A percentile compares a stretch with the other conserved stretches of the same genome.
Evolutionary conservation across 1,139 yeast species (phyloP).

Genomic region (Blastobotrys buckinghamii): DNA sequence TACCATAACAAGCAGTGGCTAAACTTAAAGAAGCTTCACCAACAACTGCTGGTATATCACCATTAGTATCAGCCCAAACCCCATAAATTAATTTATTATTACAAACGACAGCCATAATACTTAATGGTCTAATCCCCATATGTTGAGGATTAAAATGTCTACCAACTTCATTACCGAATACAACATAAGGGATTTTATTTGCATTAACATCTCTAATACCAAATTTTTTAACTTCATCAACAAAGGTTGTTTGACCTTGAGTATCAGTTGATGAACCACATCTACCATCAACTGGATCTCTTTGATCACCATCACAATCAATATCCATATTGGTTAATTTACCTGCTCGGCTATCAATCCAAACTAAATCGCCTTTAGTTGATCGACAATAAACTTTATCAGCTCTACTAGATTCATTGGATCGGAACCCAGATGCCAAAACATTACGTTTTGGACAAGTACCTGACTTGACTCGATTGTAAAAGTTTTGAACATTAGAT

Average conservation of each 20-base stretch:
- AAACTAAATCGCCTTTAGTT: not conserved
- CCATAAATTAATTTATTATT: constrained; percentile 11
- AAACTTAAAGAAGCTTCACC: constrained; percentile 13
- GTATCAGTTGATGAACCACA: constrained; percentile 10
- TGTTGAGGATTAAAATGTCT: constrained; percentile 10
- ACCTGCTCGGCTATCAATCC: constrained; percentile 4
- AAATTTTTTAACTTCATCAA: constrained; percentile 1
- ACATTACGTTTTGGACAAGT: constrained; percentile 2
- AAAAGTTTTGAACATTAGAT: constrained; percentile 2
- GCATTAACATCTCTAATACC: constrained; percentile 10
- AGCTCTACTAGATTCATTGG: not conserved
- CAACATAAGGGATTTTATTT: constrained; percentile 12
- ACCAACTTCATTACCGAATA: constrained; percentile 12
- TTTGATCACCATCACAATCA: constrained; percentile 15
- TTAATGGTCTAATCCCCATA: constrained; percentile 10
- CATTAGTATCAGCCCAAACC: constrained; percentile 15
- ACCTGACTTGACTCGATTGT: not conserved
- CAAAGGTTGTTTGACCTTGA: constrained; percentile 8
- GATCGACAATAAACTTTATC: constrained; percentile 2
- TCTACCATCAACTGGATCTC: constrained; percentile 5
- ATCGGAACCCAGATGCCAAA: not conserved
- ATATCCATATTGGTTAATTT: constrained; percentile 13
- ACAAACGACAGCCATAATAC: constrained; percentile 15
- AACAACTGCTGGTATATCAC: constrained; percentile 11
- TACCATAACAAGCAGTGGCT: constrained; percentile 13